phyloP scores from a whole-genome alignment of 306 rosid genomes.

The Arachis stenosperma region DNA sequence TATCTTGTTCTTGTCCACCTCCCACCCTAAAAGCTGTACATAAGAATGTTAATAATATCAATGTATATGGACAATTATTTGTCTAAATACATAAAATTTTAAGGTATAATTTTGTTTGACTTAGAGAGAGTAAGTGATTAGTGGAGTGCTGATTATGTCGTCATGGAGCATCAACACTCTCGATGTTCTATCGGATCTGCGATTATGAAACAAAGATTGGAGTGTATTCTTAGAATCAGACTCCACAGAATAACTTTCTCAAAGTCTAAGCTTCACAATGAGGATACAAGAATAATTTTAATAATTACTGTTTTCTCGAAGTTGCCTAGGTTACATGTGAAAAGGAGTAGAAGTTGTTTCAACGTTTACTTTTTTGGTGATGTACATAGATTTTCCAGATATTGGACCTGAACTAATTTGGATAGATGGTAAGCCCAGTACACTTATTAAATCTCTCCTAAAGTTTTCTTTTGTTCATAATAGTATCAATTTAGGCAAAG shows the following conservation, averaged over 20 bases:
- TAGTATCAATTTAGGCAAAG: too few relatives aligned
- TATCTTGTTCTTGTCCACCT: slow-evolving; percentile 6
- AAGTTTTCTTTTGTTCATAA: too few relatives aligned
- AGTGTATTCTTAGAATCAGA: background rate
- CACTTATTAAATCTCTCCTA: too few relatives aligned
- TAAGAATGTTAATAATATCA: background rate
- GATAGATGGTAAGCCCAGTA: too few relatives aligned
- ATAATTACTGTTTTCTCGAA: background rate
- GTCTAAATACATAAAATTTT: too few relatives aligned
- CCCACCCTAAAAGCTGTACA: too few relatives aligned
- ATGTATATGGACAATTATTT: too few relatives aligned
- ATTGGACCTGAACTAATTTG: background rate
- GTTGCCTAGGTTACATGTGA: background rate
- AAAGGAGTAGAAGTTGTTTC: background rate
- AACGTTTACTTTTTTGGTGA: background rate
- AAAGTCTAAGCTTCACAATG: background rate
- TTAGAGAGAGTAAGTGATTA: background rate
- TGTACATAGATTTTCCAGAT: too few relatives aligned
- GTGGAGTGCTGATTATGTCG: background rate
- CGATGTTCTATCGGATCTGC: background rate
- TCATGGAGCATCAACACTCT: background rate
- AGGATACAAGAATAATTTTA: background rate
- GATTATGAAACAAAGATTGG: background rate
- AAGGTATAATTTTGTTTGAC: too few relatives aligned
- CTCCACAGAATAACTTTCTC: background rate